Evolutionary conservation across 306 rosid species (phyloP).

Genomic region (Herpetospermum pedunculosum): DNA sequence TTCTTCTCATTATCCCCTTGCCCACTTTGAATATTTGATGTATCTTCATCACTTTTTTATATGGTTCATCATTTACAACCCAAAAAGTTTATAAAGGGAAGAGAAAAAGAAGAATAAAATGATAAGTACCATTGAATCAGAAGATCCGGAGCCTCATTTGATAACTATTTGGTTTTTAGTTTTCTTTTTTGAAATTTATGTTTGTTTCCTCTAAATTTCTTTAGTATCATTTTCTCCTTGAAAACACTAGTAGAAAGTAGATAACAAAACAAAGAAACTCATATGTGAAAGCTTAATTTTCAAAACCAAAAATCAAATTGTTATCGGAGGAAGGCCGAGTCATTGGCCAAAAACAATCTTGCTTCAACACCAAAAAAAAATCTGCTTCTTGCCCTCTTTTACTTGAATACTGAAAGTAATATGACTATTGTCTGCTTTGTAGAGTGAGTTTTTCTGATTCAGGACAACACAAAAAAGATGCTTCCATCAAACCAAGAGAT

Average conservation of each 20-base stretch:
- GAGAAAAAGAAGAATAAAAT: neutral
- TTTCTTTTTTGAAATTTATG: no score
- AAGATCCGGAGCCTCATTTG: no score
- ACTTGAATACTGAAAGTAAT: neutral
- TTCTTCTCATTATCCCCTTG: neutral
- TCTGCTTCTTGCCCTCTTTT: neutral
- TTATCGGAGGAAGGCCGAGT: no score
- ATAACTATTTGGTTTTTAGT: no score
- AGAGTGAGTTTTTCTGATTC: conserved; percentile 32
- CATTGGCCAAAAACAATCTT: neutral
- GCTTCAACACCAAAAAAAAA: neutral
- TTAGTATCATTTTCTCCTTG: no score
- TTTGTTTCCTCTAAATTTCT: no score
- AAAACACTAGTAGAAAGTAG: no score
- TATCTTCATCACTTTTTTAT: neutral
- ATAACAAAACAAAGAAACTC: no score
- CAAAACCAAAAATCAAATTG: no score
- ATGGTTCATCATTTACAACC: neutral
- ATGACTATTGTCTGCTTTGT: neutral
- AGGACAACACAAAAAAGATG: conserved; percentile 18
- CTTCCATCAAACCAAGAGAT: conserved; percentile 7
- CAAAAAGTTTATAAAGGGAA: neutral
- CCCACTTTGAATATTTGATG: neutral
- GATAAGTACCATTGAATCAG: neutral
- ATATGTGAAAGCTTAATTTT: no score